These are phyloP conservation scores for Adenanthera pavonina DNA, from an alignment of 306 rosid species.

Conservation along the genomic window DNA sequence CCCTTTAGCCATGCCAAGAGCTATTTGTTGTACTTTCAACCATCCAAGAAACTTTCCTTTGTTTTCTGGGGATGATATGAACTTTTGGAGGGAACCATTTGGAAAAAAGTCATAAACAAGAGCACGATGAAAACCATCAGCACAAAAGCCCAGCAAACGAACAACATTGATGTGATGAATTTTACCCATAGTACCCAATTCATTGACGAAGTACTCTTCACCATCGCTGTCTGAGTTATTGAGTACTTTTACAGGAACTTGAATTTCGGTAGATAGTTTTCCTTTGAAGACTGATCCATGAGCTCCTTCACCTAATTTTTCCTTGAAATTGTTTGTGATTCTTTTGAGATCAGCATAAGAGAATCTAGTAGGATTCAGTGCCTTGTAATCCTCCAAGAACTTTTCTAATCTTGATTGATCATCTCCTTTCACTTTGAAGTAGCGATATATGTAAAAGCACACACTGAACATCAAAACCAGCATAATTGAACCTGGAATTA, in stretches of 20 bases:
- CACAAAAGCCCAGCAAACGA: too few relatives aligned
- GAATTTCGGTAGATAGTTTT: not conserved
- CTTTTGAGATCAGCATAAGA: conserved; percentile 5
- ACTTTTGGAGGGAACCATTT: conserved; percentile 30
- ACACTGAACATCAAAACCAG: not conserved
- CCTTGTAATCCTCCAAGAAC: conserved; percentile 1
- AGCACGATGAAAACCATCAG: too few relatives aligned
- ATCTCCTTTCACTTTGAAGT: not conserved
- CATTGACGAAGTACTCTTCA: conserved; percentile 30
- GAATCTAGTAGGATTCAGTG: conserved; percentile 2
- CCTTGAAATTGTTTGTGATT: not conserved
- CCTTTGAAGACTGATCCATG: conserved; percentile 24
- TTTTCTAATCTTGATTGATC: not conserved
- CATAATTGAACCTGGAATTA: not conserved
- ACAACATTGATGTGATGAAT: not conserved
- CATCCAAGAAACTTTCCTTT: conserved; percentile 14
- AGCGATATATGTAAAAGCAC: not conserved
- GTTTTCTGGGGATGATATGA: not conserved
- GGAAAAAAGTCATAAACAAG: not conserved
- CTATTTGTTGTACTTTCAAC: conserved; percentile 7
- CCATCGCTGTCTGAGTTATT: conserved; percentile 17
- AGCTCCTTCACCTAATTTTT: not conserved
- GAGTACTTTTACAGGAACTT: conserved; percentile 16
- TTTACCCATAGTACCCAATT: conserved; percentile 17
- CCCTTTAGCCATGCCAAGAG: not conserved